These are phyloP conservation scores for Papiliotrema nemorosa DNA, from an alignment of 1,284 basidiomycete genomes.

Conservation along the genomic window DNA sequence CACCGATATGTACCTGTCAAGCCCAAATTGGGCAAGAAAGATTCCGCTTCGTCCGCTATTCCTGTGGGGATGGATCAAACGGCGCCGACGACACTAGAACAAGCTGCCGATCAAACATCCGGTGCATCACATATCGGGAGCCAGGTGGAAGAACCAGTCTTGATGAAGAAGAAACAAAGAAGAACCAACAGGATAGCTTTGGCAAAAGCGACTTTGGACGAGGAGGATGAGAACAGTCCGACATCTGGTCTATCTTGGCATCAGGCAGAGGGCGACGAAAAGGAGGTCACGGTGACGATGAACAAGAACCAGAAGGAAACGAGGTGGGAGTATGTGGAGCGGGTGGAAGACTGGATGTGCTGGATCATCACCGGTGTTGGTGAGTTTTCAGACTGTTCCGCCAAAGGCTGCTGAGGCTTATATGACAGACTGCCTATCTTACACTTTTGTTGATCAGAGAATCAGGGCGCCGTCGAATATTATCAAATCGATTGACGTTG, in stretches of 20 bases:
- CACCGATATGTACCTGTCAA: too few species aligned
- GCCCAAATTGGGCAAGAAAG: not conserved
- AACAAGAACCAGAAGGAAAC: conserved; percentile 1
- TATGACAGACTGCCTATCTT: conserved; percentile 8
- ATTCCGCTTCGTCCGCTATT: not conserved
- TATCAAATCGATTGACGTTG: conserved; percentile 62
- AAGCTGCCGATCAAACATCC: not conserved
- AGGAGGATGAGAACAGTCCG: conserved; percentile 5
- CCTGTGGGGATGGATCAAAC: not conserved
- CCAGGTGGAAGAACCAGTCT: not conserved
- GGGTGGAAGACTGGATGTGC: conserved; percentile 85
- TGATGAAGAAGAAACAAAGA: not conserved
- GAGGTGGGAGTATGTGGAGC: conserved; percentile 21
- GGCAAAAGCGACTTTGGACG: conserved; percentile 4
- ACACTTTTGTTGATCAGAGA: too few species aligned
- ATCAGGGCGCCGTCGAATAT: too few species aligned
- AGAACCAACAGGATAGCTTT: conserved; percentile 2
- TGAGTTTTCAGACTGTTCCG: conserved; percentile 34
- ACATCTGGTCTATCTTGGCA: conserved; percentile 30
- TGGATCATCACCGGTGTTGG: conserved; percentile 94
- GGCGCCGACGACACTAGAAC: conserved; percentile 7
- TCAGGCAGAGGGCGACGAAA: conserved; percentile 15
- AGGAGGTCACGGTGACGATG: conserved; percentile 1
- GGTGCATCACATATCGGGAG: too few species aligned
- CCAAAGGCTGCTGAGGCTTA: conserved; percentile 13